Conservation (phyloP, 78 protist species). For the Guillardia theta region DNA sequence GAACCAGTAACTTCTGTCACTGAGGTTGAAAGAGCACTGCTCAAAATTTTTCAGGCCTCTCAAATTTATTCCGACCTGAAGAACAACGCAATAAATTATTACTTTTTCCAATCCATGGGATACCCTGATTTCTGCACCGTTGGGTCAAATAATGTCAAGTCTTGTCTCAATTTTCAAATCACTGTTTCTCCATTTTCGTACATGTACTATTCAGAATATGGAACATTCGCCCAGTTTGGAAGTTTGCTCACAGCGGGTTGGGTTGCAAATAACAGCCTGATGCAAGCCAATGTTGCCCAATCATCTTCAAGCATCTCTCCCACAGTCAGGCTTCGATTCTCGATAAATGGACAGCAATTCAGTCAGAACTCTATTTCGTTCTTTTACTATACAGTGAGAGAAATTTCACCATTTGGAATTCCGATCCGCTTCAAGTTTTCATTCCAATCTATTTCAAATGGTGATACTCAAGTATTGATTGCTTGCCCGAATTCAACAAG, state of each 20-base stretch:
- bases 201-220: background rate
- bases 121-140: too few species aligned
- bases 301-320: background rate
- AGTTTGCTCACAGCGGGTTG: background rate
- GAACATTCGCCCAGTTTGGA: background rate
- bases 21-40: too few species aligned
- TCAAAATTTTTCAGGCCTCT: too few species aligned
- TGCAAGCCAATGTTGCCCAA: background rate
- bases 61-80: too few species aligned
- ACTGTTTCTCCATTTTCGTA: too few species aligned
- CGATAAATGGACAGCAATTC: background rate
- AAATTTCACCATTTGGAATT: background rate
- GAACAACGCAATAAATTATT: too few species aligned
- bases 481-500: background rate
- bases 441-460: background rate
- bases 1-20: too few species aligned
- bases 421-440: background rate
- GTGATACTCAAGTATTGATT: background rate
- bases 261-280: background rate
- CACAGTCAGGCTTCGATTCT: background rate
- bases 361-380: background rate
- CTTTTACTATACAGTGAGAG: background rate
- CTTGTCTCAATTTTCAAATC: too few species aligned
- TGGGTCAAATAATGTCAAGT: too few species aligned
- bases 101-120: too few species aligned